Base-by-base conservation (phyloP, 148 eudicot species). In the Silene conica region DNA sequence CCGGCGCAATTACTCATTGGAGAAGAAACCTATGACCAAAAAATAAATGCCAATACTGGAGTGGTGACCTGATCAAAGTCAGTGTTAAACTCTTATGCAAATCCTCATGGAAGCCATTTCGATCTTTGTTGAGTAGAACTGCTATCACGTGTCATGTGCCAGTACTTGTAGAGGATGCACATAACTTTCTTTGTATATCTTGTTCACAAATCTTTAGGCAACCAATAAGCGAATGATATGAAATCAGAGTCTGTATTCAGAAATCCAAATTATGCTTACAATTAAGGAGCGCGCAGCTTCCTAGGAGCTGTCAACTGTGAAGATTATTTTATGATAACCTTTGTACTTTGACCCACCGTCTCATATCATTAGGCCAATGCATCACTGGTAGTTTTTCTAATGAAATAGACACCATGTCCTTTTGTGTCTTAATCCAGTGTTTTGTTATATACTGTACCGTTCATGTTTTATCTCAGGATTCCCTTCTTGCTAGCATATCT, bases 401-500 rank as follows among this genome's bases (percentile, higher is more conserved):
- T 28, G 43, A 25, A 28, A 6, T 26, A 3, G 1, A 63, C n/a
- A n/a, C n/a, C n/a, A n/a, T n/a, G n/a, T n/a, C n/a, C 58, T 14
- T 77, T 25, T 54, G 20, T 59, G 16, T 20, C 55, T 23, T 75
- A 23, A 52, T 34, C 38, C 59, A 59, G 14, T 78, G 38, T 62
- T 61, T 38, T 28, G 3, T 19, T 34, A 41, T 19, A 65, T 64
- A 23, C 68, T 55, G 10, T 79, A 61, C 25, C 67, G 55, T 71
- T 28, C 60, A 23, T 56, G 41, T 34, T 57, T 71, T 46, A 15
- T 67, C 19, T 57, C 75, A 95, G 97, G 97, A 95, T 86, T 41
- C 97, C 73, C 93, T 92, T 77, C 96, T 92, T 67, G 91, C 96
- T 64, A 89, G 85, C 75, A 86, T 92, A 70, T 83, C 92, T 72